Percentiles rank a stretch among this genome's conserved stretches.
Conservation (phyloP, 306 rosid species). For the Begonia loranthoides region DNA sequence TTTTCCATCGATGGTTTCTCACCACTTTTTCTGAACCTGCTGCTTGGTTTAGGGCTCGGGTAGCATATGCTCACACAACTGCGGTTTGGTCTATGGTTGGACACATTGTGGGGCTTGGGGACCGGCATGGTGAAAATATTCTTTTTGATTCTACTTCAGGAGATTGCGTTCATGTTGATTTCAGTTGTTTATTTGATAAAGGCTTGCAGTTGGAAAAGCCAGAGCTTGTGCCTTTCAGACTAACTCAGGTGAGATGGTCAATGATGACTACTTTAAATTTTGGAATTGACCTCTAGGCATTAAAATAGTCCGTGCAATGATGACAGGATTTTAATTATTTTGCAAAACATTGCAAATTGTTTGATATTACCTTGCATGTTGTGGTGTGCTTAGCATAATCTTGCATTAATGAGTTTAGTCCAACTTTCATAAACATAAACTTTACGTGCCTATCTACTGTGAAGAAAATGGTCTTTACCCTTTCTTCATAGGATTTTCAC, state of each 20-base stretch:
- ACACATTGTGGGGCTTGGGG: slow-evolving; percentile 95
- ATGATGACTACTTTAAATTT: not conserved
- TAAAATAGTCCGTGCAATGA: too few relatives aligned
- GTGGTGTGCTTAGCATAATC: too few relatives aligned
- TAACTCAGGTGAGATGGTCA: slow-evolving; percentile 65
- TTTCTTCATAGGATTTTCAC: too few relatives aligned
- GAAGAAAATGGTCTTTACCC: too few relatives aligned
- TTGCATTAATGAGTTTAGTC: too few relatives aligned
- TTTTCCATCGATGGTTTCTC: slow-evolving; percentile 91
- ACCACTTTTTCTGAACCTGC: slow-evolving; percentile 95
- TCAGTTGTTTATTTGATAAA: slow-evolving; percentile 95
- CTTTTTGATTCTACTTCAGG: slow-evolving; percentile 93
- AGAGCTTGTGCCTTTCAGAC: slow-evolving; percentile 91
- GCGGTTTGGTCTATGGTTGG: slow-evolving; percentile 99
- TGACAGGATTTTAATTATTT: too few relatives aligned
- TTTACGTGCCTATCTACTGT: too few relatives aligned
- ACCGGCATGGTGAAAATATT: slow-evolving; percentile 92
- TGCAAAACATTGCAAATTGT: too few relatives aligned
- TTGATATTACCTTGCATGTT: too few relatives aligned
- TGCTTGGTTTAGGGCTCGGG: slow-evolving; percentile 95
- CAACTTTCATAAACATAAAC: too few relatives aligned
- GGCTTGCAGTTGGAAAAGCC: slow-evolving; percentile 97
- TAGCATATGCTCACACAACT: slow-evolving; percentile 92
- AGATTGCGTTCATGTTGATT: slow-evolving; percentile 96
- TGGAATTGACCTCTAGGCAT: too few relatives aligned